Percentiles rank a stretch among this genome's conserved stretches.
These are phyloP conservation scores for Fistulifera pelliculosa DNA, from an alignment of 108 stramenopile genomes.

Conservation along the genomic window DNA sequence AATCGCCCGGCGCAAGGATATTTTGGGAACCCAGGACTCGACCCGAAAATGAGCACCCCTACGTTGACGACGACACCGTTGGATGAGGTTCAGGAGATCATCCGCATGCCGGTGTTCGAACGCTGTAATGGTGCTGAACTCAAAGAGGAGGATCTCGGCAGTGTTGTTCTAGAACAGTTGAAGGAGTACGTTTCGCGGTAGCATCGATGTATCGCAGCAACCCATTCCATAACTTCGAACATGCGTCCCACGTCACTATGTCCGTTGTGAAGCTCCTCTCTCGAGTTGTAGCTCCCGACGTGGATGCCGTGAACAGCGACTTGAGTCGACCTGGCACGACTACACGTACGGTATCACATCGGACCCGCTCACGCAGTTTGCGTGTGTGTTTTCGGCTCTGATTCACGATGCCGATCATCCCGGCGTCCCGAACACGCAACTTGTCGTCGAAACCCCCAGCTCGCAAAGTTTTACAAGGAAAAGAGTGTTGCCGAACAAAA, in stretches of 20 bases:
- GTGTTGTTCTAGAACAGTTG: constrained; percentile 4
- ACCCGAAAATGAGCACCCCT: background rate
- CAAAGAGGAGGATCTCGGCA: background rate
- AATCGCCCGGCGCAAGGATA: background rate
- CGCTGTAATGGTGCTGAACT: background rate
- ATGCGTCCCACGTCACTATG: constrained; percentile 9
- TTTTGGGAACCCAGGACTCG: no score
- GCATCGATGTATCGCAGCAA: constrained; percentile 6
- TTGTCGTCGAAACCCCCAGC: constrained; percentile 30
- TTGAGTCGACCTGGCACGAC: background rate
- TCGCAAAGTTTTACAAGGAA: constrained; percentile 34
- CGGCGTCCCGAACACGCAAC: constrained; percentile 29
- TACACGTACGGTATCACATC: constrained; percentile 19
- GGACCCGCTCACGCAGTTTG: constrained; percentile 33
- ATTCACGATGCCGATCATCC: constrained; percentile 14
- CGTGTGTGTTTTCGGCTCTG: constrained; percentile 16
- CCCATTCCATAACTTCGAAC: constrained; percentile 11
- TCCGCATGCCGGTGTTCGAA: constrained; percentile 4
- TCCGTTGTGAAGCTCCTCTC: constrained; percentile 2
- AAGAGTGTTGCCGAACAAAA: constrained; percentile 33
- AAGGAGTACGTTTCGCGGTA: background rate
- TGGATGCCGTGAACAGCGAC: background rate
- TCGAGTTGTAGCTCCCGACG: background rate
- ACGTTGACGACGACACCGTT: background rate
- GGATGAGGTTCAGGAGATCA: constrained; percentile 11